Evolutionary conservation across 306 rosid species (phyloP).

Genomic region (Glycine latifolia): DNA sequence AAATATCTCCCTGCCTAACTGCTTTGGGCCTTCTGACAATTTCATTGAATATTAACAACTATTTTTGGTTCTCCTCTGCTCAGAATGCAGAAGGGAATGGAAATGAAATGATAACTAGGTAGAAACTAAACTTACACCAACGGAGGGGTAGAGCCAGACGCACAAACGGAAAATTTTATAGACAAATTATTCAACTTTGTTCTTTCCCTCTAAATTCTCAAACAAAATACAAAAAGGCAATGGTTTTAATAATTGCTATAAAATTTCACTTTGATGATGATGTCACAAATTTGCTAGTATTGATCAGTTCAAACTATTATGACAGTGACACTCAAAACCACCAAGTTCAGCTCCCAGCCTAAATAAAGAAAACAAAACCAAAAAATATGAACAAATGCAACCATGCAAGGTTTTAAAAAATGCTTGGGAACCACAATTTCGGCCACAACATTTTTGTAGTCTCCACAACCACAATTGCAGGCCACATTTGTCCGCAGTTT

Average conservation of each 20-base stretch:
- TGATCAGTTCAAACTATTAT: background rate
- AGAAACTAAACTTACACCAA: constrained; percentile 11
- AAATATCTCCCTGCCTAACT: constrained; percentile 11
- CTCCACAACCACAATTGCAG: background rate
- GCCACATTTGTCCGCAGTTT: background rate
- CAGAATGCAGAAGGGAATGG: background rate
- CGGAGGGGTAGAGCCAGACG: background rate
- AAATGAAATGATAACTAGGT: too few species aligned
- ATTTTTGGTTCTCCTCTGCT: background rate
- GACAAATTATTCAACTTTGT: background rate
- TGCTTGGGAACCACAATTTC: background rate
- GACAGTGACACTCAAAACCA: background rate
- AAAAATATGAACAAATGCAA: too few species aligned
- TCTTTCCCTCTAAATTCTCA: constrained; percentile 12
- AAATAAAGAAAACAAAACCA: too few species aligned
- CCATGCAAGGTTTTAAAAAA: too few species aligned
- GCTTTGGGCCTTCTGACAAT: background rate
- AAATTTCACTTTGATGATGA: constrained; percentile 1
- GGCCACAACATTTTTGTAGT: too few species aligned
- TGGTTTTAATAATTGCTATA: background rate
- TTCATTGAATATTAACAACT: background rate
- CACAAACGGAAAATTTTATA: background rate
- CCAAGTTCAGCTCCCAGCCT: too few species aligned
- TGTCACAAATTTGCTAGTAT: background rate
- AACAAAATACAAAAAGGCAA: background rate